Evolutionary conservation across 2,329 filamentous ascomycete genomes (phyloP), one percentile per base, ranked within the genome.

Genomic region (Arthrocladium fulminans): DNA sequence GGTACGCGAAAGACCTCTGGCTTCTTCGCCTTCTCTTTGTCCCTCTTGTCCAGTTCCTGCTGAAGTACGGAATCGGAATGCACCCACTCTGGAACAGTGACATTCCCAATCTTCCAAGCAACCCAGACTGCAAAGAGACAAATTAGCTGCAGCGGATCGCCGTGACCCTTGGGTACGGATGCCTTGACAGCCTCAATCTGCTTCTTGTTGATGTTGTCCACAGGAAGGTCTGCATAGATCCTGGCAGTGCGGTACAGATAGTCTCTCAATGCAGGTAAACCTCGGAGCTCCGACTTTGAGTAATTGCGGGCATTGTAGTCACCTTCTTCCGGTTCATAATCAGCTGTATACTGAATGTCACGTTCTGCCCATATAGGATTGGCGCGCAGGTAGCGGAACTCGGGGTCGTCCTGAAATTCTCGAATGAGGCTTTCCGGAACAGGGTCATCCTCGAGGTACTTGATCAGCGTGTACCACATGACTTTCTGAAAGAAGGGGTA

Each of bases 401-500:
- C 70, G 38, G 74, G 72, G 47, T 80, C 77, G 37, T 70, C 68
- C 22, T 72, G 67, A 54, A 83, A 76, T 10, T 72, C 65, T 32
- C 79, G 68, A 42, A 74, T 66, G 3, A 84, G 73, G 35, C 66
- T 67, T 20, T 68, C 64, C 1, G 81, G 80, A n/a, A 84, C 63
- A 2, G 80, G 80, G 61, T 84, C 81, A 23, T 77, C 72, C 45
- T 77, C 72, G 30, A 84, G 67, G 57, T 84, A 84, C 55, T 77
- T 74, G 58, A 83, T 67, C n/a, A 76, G 71, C 1, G 79, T 73
- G 55, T 81, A 79, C 81, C 81, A 84, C 70, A 83, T 80, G 47
- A 60, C 76, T 59, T 80, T 81, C 60, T 84, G 80, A 61, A 84
- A 84, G 61, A 76, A 78, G 1, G 81, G 81, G 59, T 84, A 84